Evolutionary conservation across 345 rosid species (phyloP).

Genomic region (Clarkia xantiana): DNA sequence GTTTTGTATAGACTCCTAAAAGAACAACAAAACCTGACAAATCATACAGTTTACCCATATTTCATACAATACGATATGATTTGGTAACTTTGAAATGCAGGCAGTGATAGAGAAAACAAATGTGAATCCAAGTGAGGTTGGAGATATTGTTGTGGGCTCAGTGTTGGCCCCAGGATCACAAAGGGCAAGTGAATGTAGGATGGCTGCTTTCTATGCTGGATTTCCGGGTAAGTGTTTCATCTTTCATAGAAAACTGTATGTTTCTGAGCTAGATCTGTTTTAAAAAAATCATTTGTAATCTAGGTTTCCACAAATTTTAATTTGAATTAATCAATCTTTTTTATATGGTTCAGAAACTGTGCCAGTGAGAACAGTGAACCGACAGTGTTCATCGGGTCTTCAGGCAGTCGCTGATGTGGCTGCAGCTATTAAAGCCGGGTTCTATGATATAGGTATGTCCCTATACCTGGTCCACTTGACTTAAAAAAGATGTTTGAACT

Average conservation of each 20-base stretch:
- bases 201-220: slow-evolving; percentile 98
- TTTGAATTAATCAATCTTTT: not conserved
- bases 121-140: slow-evolving; percentile 75
- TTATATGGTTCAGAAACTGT: slow-evolving; percentile 47
- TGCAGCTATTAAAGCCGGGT: slow-evolving; percentile 91
- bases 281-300: too few species aligned
- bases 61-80: too few species aligned
- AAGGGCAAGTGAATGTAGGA: slow-evolving; percentile 88
- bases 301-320: too few species aligned
- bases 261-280: too few species aligned
- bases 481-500: too few species aligned
- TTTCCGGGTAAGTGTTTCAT: slow-evolving; percentile 54
- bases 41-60: too few species aligned
- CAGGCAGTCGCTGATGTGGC: slow-evolving; percentile 99
- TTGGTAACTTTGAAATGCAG: slow-evolving; percentile 20
- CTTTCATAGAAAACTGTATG: too few species aligned
- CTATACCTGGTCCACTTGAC: not conserved
- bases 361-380: slow-evolving; percentile 76
- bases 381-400: slow-evolving; percentile 95
- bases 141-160: slow-evolving; percentile 93
- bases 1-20: too few species aligned
- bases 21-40: too few species aligned
- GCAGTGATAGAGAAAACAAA: slow-evolving; percentile 72
- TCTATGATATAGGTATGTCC: slow-evolving; percentile 72
- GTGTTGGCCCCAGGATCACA: slow-evolving; percentile 83